phyloP scores from a whole-genome alignment of 305 asterid genomes.

The Withania somnifera region DNA sequence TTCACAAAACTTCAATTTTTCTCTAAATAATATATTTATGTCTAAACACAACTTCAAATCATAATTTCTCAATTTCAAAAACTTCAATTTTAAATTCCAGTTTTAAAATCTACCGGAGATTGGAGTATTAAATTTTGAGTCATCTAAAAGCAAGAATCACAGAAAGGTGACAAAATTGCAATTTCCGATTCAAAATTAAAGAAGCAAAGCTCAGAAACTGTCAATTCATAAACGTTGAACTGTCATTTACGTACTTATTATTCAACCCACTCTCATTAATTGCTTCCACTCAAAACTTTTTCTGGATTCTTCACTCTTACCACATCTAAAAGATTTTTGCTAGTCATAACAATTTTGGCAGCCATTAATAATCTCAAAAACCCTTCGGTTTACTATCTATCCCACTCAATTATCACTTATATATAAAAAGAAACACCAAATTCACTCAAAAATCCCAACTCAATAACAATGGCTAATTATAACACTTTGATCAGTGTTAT shows the following conservation, averaged over 20 bases:
- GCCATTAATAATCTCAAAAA: not conserved
- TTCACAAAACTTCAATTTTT: too few species aligned
- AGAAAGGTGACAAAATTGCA: not conserved
- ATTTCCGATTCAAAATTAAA: not conserved
- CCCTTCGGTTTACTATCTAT: too few species aligned
- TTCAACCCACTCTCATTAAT: not conserved
- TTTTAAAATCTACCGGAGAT: too few species aligned
- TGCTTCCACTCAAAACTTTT: not conserved
- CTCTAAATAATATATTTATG: too few species aligned
- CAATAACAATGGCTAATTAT: not conserved
- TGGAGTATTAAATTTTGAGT: not conserved
- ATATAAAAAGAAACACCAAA: not conserved
- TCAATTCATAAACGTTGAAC: not conserved
- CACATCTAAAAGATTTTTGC: not conserved
- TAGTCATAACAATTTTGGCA: not conserved
- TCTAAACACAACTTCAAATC: too few species aligned
- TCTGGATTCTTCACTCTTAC: not conserved
- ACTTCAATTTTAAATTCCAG: too few species aligned
- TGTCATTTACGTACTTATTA: not conserved
- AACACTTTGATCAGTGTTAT: not conserved
- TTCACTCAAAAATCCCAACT: not conserved
- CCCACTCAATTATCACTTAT: not conserved
- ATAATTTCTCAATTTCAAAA: too few species aligned
- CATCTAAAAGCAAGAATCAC: not conserved
- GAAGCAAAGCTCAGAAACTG: not conserved